phyloP scores from a whole-genome alignment of 805 yeast species.

The Lipomyces japonicus region DNA sequence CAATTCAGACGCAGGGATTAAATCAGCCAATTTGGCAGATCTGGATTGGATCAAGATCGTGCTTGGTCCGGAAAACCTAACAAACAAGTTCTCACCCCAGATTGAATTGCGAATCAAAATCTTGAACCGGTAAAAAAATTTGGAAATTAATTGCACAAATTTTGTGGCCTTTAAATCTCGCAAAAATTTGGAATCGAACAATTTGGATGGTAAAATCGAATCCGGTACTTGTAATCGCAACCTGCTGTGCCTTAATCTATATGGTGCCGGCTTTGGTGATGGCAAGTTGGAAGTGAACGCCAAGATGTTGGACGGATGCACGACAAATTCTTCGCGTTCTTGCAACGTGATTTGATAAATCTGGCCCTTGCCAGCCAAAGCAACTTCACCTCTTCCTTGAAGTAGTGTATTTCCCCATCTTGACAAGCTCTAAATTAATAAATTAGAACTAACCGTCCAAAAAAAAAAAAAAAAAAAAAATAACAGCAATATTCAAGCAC shows the following conservation, averaged over 20 bases:
- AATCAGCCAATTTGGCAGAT: slow-evolving; percentile 28
- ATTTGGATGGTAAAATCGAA: slow-evolving; percentile 2
- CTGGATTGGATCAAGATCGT: slow-evolving; percentile 35
- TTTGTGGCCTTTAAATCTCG: background rate
- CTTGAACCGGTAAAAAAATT: slow-evolving; percentile 12
- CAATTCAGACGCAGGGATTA: slow-evolving; percentile 31
- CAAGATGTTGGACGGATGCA: slow-evolving; percentile 42
- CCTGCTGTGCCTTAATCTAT: slow-evolving; percentile 24
- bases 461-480: too few relatives aligned
- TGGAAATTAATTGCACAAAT: slow-evolving; percentile 7
- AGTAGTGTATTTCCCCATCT: slow-evolving; percentile 37
- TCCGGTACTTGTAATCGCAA: slow-evolving; percentile 25
- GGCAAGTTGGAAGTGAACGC: slow-evolving; percentile 40
- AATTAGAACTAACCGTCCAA: too few relatives aligned
- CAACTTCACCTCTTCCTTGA: slow-evolving; percentile 47
- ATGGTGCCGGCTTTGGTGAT: slow-evolving; percentile 17
- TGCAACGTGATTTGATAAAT: slow-evolving; percentile 40
- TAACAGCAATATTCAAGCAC: background rate
- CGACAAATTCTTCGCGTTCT: slow-evolving; percentile 42
- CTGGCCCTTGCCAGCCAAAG: slow-evolving; percentile 44
- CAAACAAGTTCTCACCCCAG: slow-evolving; percentile 33
- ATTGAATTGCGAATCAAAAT: slow-evolving; percentile 24
- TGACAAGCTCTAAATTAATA: slow-evolving; percentile 28
- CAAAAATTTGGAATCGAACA: slow-evolving; percentile 3
- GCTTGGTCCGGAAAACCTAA: slow-evolving; percentile 33